Evolutionary conservation across 257 asterid genomes (phyloP), one percentile per base, ranked within the genome.

Genomic region (Solanum virginianum): DNA sequence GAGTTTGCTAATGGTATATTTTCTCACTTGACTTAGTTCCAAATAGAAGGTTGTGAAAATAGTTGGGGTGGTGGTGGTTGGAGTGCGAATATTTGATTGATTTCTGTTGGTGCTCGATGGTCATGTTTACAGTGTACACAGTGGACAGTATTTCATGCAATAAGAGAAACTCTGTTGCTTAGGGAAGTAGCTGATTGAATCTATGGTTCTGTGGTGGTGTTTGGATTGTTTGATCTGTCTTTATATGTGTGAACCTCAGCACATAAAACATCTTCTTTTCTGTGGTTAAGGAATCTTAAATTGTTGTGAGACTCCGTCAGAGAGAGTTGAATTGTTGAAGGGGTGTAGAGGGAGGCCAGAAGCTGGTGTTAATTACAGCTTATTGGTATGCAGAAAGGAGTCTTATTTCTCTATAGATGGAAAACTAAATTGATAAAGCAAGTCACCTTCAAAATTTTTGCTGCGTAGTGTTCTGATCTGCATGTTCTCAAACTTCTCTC

Each of bases 381-480:
- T 53, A 53, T 77, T 79, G 15, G 65, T 79, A 26, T 29, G 83
- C 65, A 2, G 63, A 79, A 79, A 79, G 47, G 65, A 10, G 3
- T 53, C 24, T 77, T 53, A 26, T 79, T 79, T 79, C 83, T 79
- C 29, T 79, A 16, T 79, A 53, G 70, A 72, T 66, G 29, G 82
- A 85, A 53, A 79, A 53, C 49, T 15, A 53, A 26, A 29, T 53
- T 29, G 65, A 53, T 70, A 71, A n/a, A 49, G 72, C 6, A 29
- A 80, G 49, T 88, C 90, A 95, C 99, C 99, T 94, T 95, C 89
- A 91, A 89, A 84, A 93, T 95, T 88, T 86, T 91, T 59, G 92
- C 99, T 59, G 96, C 89, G 70, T 89, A 92, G 63, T 95, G 99
- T 85, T 93, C 93, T 18, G 99, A 94, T 87, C 99, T 91, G 83